Evolutionary conservation across 345 rosid species (phyloP).

Genomic region (Mangifera indica): DNA sequence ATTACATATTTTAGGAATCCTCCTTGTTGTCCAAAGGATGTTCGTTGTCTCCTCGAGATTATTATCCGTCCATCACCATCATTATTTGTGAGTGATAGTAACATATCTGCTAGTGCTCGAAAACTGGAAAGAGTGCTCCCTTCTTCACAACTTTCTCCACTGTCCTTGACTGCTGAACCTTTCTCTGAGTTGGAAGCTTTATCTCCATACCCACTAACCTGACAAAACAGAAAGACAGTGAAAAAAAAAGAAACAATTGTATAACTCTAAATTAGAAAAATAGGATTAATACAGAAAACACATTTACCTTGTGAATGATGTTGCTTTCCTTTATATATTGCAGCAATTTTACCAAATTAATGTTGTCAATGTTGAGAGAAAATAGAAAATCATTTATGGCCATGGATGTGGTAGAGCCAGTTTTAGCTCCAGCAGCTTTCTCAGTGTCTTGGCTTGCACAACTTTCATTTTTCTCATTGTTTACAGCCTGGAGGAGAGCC

Average conservation of each 20-base stretch:
- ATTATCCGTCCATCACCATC: slow-evolving; percentile 87
- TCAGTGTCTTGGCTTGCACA: slow-evolving; percentile 33
- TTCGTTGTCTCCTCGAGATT: slow-evolving; percentile 56
- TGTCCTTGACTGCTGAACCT: slow-evolving; percentile 32
- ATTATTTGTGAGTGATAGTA: slow-evolving; percentile 68
- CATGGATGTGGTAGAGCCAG: slow-evolving; percentile 50
- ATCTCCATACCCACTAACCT: slow-evolving; percentile 84
- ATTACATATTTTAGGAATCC: slow-evolving; percentile 80
- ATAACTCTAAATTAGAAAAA: slow-evolving; percentile 10
- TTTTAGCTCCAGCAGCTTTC: slow-evolving; percentile 32
- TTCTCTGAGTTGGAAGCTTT: slow-evolving; percentile 47
- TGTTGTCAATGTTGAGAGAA: slow-evolving; percentile 78
- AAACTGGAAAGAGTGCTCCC: slow-evolving; percentile 68
- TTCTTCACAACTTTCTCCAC: slow-evolving; percentile 38
- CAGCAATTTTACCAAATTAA: slow-evolving; percentile 77
- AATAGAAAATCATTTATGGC: slow-evolving; percentile 83
- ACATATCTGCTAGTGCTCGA: slow-evolving; percentile 62
- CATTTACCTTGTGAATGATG: slow-evolving; percentile 75
- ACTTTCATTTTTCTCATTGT: slow-evolving; percentile 34
- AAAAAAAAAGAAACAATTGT: slow-evolving; percentile 13
- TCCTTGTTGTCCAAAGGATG: slow-evolving; percentile 45
- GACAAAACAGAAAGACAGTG: slow-evolving; percentile 14
- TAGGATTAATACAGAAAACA: slow-evolving; percentile 15
- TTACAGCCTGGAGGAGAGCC: slow-evolving; percentile 61
- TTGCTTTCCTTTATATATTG: slow-evolving; percentile 80